Conservation (phyloP, 208 protist genomes). For the Wallacemonas collosoma region DNA sequence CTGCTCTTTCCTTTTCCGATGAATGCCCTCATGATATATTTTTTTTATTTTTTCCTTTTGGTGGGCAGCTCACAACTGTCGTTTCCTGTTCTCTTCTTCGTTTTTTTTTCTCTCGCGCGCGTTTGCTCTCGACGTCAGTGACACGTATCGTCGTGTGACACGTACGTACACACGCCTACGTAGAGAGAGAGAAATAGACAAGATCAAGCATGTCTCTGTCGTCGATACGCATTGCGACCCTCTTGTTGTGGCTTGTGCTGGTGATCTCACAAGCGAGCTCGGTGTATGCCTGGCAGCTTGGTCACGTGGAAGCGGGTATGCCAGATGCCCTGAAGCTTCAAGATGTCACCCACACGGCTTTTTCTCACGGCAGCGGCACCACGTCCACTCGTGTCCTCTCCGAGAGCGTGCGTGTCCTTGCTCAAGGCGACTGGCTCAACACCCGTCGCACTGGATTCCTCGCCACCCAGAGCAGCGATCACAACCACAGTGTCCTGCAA, state of each 20-base stretch:
- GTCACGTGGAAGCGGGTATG: neutral
- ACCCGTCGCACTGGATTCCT: constrained; percentile 28
- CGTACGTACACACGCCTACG: no score
- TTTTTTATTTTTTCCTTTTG: no score
- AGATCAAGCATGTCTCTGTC: no score
- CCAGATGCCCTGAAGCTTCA: neutral
- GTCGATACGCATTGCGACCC: no score
- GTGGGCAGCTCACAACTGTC: no score
- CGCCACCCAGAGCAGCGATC: constrained; percentile 11
- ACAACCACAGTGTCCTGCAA: constrained; percentile 7
- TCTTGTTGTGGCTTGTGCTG: neutral
- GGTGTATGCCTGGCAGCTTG: neutral
- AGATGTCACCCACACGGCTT: constrained; percentile 18
- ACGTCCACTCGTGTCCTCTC: neutral
- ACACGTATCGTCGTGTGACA: no score
- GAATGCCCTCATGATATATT: no score
- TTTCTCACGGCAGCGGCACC: constrained; percentile 1
- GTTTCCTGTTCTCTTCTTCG: no score
- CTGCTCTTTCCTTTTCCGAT: no score
- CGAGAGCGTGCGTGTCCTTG: constrained; percentile 24
- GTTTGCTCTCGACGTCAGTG: no score
- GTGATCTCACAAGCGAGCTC: neutral
- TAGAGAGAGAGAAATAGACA: no score
- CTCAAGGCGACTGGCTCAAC: constrained; percentile 26
- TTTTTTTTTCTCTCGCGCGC: no score